phyloP scores from a whole-genome alignment of 148 eudicot genomes.

The Camellia lanceoleosa region DNA sequence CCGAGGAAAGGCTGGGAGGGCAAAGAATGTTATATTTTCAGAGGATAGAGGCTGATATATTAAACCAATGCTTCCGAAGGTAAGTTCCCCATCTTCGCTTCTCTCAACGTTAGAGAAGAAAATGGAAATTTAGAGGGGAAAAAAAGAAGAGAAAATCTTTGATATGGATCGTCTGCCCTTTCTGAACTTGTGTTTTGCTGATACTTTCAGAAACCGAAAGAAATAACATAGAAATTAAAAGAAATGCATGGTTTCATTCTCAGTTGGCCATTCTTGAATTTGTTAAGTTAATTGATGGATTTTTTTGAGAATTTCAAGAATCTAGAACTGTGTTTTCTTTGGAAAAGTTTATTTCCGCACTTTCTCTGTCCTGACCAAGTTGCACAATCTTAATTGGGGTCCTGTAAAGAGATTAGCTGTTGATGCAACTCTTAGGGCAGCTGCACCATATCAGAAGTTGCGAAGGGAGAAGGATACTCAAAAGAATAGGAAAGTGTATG shows the following conservation, averaged over 20 bases:
- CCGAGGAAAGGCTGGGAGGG: conserved; percentile 95
- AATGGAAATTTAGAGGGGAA: not conserved
- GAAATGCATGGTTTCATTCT: not conserved
- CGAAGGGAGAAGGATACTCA: conserved; percentile 71
- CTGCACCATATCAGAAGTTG: conserved; percentile 96
- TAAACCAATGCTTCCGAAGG: conserved; percentile 99
- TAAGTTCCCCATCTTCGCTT: conserved; percentile 20
- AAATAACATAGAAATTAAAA: not conserved
- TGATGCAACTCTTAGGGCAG: conserved; percentile 99
- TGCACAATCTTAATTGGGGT: conserved; percentile 47
- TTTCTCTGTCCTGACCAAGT: conserved; percentile 8
- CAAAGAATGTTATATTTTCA: conserved; percentile 96
- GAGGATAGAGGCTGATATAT: conserved; percentile 98
- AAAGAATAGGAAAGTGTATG: conserved; percentile 75
- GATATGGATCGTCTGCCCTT: conserved; percentile 1
- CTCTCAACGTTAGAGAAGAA: not conserved
- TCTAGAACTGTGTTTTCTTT: conserved; percentile 3
- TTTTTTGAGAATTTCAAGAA: not conserved
- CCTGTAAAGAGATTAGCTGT: conserved; percentile 98
- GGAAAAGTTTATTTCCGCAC: not conserved
- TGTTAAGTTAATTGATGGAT: not conserved
- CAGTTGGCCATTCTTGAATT: not conserved
- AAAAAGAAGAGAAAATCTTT: not conserved
- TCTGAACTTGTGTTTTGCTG: not conserved
- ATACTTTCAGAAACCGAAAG: not conserved